Evolutionary conservation across 768 basidiomycete genomes (phyloP).

Genomic region (Agaricus subrufescens): DNA sequence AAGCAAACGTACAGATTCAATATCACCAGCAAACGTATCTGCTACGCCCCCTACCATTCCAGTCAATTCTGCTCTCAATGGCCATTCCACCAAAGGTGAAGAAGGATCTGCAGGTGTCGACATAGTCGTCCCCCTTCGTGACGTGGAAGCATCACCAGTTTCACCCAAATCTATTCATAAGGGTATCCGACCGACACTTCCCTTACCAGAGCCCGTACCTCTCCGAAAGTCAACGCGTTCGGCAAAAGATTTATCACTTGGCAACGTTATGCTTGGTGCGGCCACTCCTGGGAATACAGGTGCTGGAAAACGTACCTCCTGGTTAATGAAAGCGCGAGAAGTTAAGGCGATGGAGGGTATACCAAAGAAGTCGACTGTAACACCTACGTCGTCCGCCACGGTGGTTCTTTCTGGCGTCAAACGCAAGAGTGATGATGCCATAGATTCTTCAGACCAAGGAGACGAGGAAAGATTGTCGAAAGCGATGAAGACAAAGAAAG

Average conservation of each 20-base stretch:
- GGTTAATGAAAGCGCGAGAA: conserved; percentile 75
- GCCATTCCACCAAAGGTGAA: background rate
- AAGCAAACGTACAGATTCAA: conserved; percentile 15
- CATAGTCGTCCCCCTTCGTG: conserved; percentile 9
- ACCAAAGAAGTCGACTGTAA: conserved; percentile 26
- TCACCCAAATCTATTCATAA: conserved; percentile 4
- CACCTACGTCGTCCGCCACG: background rate
- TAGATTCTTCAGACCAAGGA: conserved; percentile 19
- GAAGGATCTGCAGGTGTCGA: conserved; percentile 11
- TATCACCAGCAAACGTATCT: conserved; percentile 30
- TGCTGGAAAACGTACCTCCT: conserved; percentile 69
- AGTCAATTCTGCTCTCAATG: background rate
- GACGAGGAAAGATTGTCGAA: conserved; percentile 45
- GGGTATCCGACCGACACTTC: conserved; percentile 25
- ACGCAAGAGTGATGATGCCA: conserved; percentile 60
- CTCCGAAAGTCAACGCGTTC: conserved; percentile 63
- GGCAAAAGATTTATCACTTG: conserved; percentile 38
- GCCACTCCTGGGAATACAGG: conserved; percentile 36
- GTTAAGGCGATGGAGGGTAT: conserved; percentile 63
- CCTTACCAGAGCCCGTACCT: conserved; percentile 67
- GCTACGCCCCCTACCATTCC: background rate
- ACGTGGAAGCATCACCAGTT: background rate
- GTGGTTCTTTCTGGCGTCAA: conserved; percentile 32
- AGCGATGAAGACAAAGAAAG: conserved; percentile 38
- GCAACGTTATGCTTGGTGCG: conserved; percentile 24